Conservation (phyloP, 352 stramenopile species). For the Halophytophthora polymorphica region DNA sequence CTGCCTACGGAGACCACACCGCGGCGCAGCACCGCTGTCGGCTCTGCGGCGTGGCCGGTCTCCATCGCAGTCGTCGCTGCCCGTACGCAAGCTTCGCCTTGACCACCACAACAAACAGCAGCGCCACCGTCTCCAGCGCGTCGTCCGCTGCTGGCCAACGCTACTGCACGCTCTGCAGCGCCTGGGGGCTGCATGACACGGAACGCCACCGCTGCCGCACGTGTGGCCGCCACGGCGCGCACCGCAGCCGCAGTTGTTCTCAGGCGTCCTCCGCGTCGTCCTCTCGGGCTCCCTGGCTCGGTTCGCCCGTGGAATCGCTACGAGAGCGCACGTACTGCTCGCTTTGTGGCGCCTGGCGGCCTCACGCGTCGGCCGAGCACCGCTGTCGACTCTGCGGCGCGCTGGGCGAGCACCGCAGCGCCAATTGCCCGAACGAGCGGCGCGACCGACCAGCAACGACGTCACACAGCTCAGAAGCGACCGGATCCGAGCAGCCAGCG, state of each 20-base stretch:
- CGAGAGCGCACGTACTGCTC: constrained; percentile 54
- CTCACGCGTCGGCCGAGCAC: constrained; percentile 59
- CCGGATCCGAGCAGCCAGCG: neutral
- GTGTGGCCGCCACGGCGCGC: constrained; percentile 46
- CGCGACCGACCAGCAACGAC: neutral
- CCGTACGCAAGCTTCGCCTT: constrained; percentile 15
- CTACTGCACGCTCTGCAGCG: constrained; percentile 61
- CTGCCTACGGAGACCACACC: constrained; percentile 66
- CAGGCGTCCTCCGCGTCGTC: constrained; percentile 10
- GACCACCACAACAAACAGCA: neutral
- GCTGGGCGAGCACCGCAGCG: constrained; percentile 60
- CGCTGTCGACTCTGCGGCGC: constrained; percentile 61
- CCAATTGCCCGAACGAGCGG: constrained; percentile 38
- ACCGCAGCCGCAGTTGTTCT: constrained; percentile 54
- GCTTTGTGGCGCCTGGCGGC: constrained; percentile 47
- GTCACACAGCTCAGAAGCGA: neutral
- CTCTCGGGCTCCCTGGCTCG: constrained; percentile 37
- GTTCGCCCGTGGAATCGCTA: constrained; percentile 33
- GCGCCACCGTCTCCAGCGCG: neutral
- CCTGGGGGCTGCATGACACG: constrained; percentile 52
- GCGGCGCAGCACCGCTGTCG: constrained; percentile 61
- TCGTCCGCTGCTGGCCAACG: constrained; percentile 24
- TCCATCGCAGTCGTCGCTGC: constrained; percentile 64
- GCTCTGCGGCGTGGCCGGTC: constrained; percentile 48
- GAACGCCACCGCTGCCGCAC: constrained; percentile 57